A percentile compares a stretch with the other conserved stretches of the same genome.
Evolutionary conservation across 768 basidiomycete genomes (phyloP).

Genomic region (Hysterangium stoloniferum): DNA sequence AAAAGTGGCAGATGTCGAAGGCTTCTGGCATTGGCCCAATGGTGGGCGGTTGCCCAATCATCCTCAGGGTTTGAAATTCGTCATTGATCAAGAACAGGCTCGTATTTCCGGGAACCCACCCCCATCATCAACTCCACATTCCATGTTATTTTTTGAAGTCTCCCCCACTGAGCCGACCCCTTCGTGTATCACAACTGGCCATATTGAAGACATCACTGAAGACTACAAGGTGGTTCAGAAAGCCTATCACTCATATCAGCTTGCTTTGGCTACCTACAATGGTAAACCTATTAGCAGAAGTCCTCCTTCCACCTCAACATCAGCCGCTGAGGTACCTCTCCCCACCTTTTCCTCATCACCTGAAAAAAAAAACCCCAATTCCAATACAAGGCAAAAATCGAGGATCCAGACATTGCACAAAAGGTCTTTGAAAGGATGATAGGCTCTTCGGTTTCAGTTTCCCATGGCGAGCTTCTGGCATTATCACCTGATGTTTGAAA

Average conservation of each 20-base stretch:
- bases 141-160: background rate
- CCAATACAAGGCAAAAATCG: background rate
- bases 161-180: conserved; percentile 12
- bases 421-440: background rate
- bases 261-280: no score
- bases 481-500: conserved; percentile 1
- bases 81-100: background rate
- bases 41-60: background rate
- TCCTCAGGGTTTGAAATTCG: conserved; percentile 1
- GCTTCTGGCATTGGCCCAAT: background rate
- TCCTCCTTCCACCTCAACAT: no score
- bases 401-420: background rate
- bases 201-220: no score
- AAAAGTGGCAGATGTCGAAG: background rate
- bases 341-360: no score
- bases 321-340: no score
- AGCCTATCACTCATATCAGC: no score
- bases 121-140: background rate
- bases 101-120: no score
- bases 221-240: no score
- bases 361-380: conserved; percentile 6
- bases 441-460: background rate
- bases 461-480: background rate
- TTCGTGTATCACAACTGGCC: background rate
- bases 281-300: no score